Conservation (phyloP, 1,284 basidiomycete species). For the Heterobasidion occidentale region DNA sequence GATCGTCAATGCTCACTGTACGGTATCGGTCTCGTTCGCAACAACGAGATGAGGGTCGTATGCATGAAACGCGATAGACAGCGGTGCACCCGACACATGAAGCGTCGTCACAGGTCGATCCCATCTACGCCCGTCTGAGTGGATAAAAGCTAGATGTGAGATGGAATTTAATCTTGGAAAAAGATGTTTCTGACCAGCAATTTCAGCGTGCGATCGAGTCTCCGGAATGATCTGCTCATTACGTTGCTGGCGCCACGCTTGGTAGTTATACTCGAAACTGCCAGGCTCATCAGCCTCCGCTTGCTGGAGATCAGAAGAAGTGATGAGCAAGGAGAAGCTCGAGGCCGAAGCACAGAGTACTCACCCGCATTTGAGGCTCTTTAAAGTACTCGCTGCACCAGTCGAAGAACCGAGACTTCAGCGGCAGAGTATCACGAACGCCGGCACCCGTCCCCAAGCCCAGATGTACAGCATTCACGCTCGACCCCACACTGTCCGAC, state of each 20-base stretch:
- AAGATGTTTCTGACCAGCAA: slow-evolving; percentile 57
- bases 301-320: slow-evolving; percentile 43
- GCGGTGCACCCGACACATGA: slow-evolving; percentile 61
- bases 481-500: slow-evolving; percentile 65
- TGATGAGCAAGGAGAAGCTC: neutral
- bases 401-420: slow-evolving; percentile 91
- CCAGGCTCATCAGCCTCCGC: slow-evolving; percentile 95
- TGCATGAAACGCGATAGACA: slow-evolving; percentile 84
- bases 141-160: neutral
- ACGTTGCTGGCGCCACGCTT: slow-evolving; percentile 90
- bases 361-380: slow-evolving; percentile 94
- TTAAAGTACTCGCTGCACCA: slow-evolving; percentile 98
- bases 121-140: slow-evolving; percentile 57
- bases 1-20: slow-evolving; percentile 54
- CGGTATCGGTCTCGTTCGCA: slow-evolving; percentile 80
- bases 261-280: slow-evolving; percentile 89
- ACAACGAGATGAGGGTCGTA: slow-evolving; percentile 87
- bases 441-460: slow-evolving; percentile 68
- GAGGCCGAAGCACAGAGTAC: slow-evolving; percentile 18
- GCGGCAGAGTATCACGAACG: slow-evolving; percentile 69
- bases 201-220: slow-evolving; percentile 59
- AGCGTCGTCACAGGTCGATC: slow-evolving; percentile 74
- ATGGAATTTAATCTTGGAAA: neutral
- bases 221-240: slow-evolving; percentile 81
- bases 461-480: slow-evolving; percentile 52